Conservation (phyloP, 257 asterid genomes). For the Marsdenia floribunda region DNA sequence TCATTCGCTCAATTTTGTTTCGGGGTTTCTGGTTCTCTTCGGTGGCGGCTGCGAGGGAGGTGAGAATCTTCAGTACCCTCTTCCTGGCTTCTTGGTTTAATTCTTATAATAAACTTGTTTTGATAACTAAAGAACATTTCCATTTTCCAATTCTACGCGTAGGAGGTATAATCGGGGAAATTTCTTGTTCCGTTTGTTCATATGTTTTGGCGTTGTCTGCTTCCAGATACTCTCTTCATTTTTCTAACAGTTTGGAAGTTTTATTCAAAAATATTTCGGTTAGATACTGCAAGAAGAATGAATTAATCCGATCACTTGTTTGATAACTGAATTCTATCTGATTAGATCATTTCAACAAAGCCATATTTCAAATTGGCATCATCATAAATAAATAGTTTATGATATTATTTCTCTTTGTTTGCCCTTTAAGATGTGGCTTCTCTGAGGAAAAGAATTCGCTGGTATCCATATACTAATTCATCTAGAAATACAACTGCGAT, state of each 20-base stretch:
- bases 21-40: conserved; percentile 71
- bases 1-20: conserved; percentile 69
- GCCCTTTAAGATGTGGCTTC: not conserved
- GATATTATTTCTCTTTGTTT: not conserved
- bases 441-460: not conserved
- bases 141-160: not conserved
- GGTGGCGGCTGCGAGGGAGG: conserved; percentile 99
- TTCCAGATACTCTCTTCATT: not conserved
- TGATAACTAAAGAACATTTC: not conserved
- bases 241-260: not conserved
- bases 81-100: not conserved
- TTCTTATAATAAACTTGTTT: not conserved
- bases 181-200: not conserved
- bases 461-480: not conserved
- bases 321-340: too few species aligned
- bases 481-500: not conserved
- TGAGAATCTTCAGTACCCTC: conserved; percentile 19
- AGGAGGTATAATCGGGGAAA: not conserved
- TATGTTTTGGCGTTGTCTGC: not conserved
- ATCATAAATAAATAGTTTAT: not conserved
- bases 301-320: too few species aligned
- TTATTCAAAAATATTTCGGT: too few species aligned
- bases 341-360: too few species aligned
- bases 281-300: too few species aligned
- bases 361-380: too few species aligned